Base-by-base conservation (phyloP, 2,329 filamentous ascomycete species). In the Paracoccidioides lutzii region DNA sequence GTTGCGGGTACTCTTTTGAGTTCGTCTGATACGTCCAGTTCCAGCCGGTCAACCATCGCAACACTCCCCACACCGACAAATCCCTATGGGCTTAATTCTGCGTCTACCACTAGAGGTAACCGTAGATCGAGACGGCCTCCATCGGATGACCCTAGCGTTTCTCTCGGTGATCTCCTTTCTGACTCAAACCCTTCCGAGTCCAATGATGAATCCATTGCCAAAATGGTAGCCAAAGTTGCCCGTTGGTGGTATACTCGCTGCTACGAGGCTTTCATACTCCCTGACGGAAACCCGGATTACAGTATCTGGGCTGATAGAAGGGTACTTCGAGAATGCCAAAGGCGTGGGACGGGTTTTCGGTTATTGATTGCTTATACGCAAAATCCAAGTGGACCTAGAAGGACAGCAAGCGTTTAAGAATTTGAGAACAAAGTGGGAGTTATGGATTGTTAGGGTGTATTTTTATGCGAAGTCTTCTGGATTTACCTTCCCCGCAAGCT, bases 181-280 rank as follows among this genome's bases (percentile, higher is more conserved):
- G 84, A 88, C 60, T 78, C 83, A 40, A 80, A 81, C n/a, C 78
- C 83, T n/a, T 81, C 82, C 6, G 77, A 81, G 0, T 75, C 80
- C 12, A 85, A 86, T 28, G 89, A 95, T 62, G 88, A 90, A 65
- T 85, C 83, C 61, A 95, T 97, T 66, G 88, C 89, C 12, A 90
- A 88, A 66, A 95, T 95, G 78, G 90, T 97, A 28, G 86, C 90
- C 14, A 85, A 84, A 59, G 91, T 97, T 9, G 91, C 90, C 1
- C 81, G 93, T 45, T 97, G 91, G 89, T 98, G 93, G 93, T 97
- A 95, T 71, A 87, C 83, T 8, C 82, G 87, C 53, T 96, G 91
- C 75, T 97, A 96, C 68, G 91, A 96, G 71, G 81, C 79, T 56
- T 77, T 80, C 4, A 76, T 83, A 7, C 70, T 80, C 57, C 67